Percentiles rank a stretch among this genome's conserved stretches.
Conservation (phyloP, 2,329 filamentous ascomycete species). For the Dothideomycetes sp. region DNA sequence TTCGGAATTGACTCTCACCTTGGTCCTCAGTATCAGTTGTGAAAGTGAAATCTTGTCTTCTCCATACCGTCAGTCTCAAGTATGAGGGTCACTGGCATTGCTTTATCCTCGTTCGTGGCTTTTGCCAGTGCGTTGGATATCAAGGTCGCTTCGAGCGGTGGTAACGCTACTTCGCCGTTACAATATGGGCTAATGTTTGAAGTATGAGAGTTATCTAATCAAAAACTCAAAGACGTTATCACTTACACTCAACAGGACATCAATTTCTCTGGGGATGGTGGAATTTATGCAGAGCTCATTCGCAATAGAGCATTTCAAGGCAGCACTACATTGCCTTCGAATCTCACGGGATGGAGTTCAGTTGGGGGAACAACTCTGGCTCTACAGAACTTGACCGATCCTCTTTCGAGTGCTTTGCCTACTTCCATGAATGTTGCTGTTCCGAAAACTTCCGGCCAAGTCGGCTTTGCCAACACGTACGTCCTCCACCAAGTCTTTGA, state of each 20-base stretch:
- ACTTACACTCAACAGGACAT: slow-evolving; percentile 41
- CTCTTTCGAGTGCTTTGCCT: slow-evolving; percentile 45
- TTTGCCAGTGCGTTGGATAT: slow-evolving; percentile 19
- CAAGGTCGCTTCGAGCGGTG: slow-evolving; percentile 22
- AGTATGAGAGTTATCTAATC: no score
- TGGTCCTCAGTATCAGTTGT: no score
- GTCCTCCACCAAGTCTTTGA: slow-evolving; percentile 15
- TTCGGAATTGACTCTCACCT: no score
- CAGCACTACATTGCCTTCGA: slow-evolving; percentile 35
- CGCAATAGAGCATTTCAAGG: slow-evolving; percentile 60
- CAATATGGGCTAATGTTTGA: slow-evolving; percentile 38
- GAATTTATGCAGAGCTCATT: slow-evolving; percentile 59
- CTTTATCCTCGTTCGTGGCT: slow-evolving; percentile 15
- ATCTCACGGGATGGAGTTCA: slow-evolving; percentile 45
- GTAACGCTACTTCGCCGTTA: slow-evolving; percentile 32
- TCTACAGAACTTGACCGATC: slow-evolving; percentile 37
- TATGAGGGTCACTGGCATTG: slow-evolving; percentile 6
- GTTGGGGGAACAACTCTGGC: slow-evolving; percentile 43
- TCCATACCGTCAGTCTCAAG: no score
- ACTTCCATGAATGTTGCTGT: slow-evolving; percentile 39
- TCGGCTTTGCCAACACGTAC: slow-evolving; percentile 39
- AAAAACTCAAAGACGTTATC: not conserved
- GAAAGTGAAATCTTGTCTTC: no score
- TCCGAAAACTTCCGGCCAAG: slow-evolving; percentile 28
- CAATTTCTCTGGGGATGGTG: slow-evolving; percentile 58